phyloP scores from a whole-genome alignment of 495 filamentous ascomycete genomes.

The Neurospora sp. region DNA sequence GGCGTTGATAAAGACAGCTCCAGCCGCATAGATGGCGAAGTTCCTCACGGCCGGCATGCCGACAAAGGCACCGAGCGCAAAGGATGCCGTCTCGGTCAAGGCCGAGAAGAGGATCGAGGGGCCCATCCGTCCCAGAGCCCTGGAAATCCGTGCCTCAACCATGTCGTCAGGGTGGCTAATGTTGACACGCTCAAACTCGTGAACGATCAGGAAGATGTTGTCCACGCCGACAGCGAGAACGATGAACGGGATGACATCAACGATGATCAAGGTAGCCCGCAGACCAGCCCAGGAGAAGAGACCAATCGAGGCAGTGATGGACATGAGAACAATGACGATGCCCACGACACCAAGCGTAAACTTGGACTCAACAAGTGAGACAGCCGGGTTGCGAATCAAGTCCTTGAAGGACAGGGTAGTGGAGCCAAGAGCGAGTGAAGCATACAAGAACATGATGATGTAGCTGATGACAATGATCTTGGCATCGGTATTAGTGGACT shows the following conservation, averaged over 20 bases:
- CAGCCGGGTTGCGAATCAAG: slow-evolving; percentile 67
- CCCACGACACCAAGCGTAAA: slow-evolving; percentile 87
- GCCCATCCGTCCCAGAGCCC: slow-evolving; percentile 84
- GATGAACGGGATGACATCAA: slow-evolving; percentile 96
- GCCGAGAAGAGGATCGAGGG: slow-evolving; percentile 95
- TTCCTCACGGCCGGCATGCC: slow-evolving; percentile 97
- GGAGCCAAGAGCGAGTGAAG: slow-evolving; percentile 81
- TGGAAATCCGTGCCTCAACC: slow-evolving; percentile 74
- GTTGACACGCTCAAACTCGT: slow-evolving; percentile 94
- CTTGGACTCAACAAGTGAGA: slow-evolving; percentile 84
- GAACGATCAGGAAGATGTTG: slow-evolving; percentile 97
- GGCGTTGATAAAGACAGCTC: slow-evolving; percentile 94
- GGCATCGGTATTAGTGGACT: slow-evolving; percentile 93
- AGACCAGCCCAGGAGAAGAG: slow-evolving; percentile 82
- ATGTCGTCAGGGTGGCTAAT: slow-evolving; percentile 74
- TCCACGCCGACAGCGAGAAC: slow-evolving; percentile 94
- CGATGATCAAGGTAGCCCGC: slow-evolving; percentile 93
- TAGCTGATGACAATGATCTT: slow-evolving; percentile 97
- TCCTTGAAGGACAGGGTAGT: slow-evolving; percentile 66
- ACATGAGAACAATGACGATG: slow-evolving; percentile 93
- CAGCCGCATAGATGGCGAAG: slow-evolving; percentile 92
- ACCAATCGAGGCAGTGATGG: slow-evolving; percentile 87
- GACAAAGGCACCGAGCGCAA: slow-evolving; percentile 83
- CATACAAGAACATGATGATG: slow-evolving; percentile 96
- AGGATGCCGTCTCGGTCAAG: slow-evolving; percentile 84